Percentiles rank a stretch among this genome's conserved stretches.
These are phyloP conservation scores for Byssoonygena ceratinophila DNA, from an alignment of 2,329 filamentous ascomycete genomes.

Conservation along the genomic window DNA sequence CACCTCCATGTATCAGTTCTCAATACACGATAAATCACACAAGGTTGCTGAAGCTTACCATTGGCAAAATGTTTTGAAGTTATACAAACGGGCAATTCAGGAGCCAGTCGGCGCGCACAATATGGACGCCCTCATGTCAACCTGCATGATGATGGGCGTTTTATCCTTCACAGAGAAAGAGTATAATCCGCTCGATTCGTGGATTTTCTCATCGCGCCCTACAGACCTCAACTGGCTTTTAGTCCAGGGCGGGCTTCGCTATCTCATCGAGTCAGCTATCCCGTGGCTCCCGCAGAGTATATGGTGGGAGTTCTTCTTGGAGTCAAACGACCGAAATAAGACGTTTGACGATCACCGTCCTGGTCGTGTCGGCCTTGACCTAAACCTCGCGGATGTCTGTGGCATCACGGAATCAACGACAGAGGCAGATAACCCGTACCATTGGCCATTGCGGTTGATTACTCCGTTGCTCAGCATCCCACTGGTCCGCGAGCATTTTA, in stretches of 20 bases:
- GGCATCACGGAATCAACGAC: conserved; percentile 25
- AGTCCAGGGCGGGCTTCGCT: conserved; percentile 28
- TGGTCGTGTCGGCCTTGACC: conserved; percentile 24
- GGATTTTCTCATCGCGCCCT: conserved; percentile 28
- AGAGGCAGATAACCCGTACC: conserved; percentile 27
- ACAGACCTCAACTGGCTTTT: conserved; percentile 29
- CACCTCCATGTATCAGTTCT: conserved; percentile 24
- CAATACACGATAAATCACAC: conserved; percentile 22
- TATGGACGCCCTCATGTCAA: conserved; percentile 32
- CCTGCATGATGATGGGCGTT: conserved; percentile 30
- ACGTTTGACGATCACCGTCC: conserved; percentile 24
- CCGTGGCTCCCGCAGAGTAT: conserved; percentile 27
- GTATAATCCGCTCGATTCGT: conserved; percentile 27
- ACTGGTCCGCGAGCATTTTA: conserved; percentile 18
- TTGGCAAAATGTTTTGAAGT: conserved; percentile 30
- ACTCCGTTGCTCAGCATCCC: conserved; percentile 25
- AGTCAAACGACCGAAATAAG: conserved; percentile 19
- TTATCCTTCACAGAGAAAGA: conserved; percentile 26
- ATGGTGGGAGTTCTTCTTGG: conserved; percentile 27
- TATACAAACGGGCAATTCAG: conserved; percentile 28
- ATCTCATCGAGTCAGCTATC: conserved; percentile 22
- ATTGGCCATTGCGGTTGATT: conserved; percentile 30
- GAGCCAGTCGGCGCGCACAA: conserved; percentile 23
- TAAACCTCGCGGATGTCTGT: conserved; percentile 28
- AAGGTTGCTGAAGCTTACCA: conserved; percentile 28